Percentiles rank a stretch among this genome's conserved stretches.
phyloP scores from a whole-genome alignment of 352 stramenopile species.

The Phytophthora rubi region DNA sequence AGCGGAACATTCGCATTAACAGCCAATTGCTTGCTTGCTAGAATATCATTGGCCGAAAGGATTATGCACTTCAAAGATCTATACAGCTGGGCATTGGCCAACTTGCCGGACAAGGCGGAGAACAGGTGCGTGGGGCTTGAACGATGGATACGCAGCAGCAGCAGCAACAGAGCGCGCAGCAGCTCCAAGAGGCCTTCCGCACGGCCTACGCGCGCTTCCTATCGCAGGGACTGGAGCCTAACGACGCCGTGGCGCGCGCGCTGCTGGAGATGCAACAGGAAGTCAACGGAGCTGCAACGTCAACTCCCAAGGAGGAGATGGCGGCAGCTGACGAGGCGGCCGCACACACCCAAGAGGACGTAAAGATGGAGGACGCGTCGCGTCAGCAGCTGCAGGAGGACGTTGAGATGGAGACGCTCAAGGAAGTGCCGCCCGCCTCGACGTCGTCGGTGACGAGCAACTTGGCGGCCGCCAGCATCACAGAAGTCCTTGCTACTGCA shows the following conservation, averaged over 20 bases:
- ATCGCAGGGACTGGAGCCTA: constrained; percentile 57
- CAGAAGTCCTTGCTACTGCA: neutral
- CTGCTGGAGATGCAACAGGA: constrained; percentile 60
- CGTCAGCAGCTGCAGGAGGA: constrained; percentile 28
- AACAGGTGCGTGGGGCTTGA: neutral
- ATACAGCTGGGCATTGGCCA: constrained; percentile 13
- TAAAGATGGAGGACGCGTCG: constrained; percentile 58
- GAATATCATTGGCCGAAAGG: constrained; percentile 1
- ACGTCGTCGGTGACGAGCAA: constrained; percentile 23
- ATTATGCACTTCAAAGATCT: constrained; percentile 36
- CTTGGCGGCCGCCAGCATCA: constrained; percentile 22
- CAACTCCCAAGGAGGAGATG: constrained; percentile 21
- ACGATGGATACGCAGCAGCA: constrained; percentile 38
- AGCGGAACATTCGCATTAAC: constrained; percentile 7
- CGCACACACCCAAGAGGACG: constrained; percentile 29
- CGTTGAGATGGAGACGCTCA: constrained; percentile 36
- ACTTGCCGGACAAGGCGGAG: constrained; percentile 14
- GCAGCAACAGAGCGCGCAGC: constrained; percentile 18
- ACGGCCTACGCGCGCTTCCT: constrained; percentile 57
- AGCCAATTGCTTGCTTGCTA: constrained; percentile 9
- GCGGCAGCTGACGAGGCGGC: neutral
- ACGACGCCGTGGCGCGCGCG: constrained; percentile 63
- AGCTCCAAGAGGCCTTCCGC: constrained; percentile 59
- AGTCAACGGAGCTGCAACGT: neutral
- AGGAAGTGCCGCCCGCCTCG: constrained; percentile 17